A percentile compares a stretch with the other conserved stretches of the same genome.
Conservation (phyloP, 129 eudicot genomes). For the Gnaphalium uliginosum region DNA sequence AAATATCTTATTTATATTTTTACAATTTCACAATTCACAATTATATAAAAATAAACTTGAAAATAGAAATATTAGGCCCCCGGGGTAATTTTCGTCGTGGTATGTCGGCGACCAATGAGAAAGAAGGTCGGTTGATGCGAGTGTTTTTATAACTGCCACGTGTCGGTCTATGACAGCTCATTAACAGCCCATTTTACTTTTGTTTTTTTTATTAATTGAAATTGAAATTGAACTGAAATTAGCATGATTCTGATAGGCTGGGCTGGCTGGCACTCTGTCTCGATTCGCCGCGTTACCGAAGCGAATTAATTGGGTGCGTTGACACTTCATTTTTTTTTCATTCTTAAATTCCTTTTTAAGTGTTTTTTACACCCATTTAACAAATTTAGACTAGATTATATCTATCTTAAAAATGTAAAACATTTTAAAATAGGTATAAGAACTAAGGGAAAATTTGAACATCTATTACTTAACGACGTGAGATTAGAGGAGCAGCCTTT, state of each 20-base stretch:
- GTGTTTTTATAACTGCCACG: slow-evolving; percentile 13
- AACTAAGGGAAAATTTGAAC: no score
- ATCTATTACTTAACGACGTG: no score
- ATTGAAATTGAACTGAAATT: neutral
- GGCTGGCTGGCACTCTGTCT: slow-evolving; percentile 30
- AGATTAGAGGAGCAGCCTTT: no score
- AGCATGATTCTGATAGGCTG: slow-evolving; percentile 19
- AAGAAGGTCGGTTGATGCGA: slow-evolving; percentile 32
- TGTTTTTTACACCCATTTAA: neutral
- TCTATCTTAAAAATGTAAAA: no score
- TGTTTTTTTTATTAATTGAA: neutral
- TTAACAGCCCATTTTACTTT: slow-evolving; percentile 9
- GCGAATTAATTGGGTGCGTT: slow-evolving; percentile 18
- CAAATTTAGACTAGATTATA: no score
- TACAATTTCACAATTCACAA: no score
- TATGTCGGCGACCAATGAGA: slow-evolving; percentile 36
- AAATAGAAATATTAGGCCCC: neutral
- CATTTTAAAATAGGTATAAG: no score
- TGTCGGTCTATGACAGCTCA: slow-evolving; percentile 33
- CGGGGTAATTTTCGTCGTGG: slow-evolving; percentile 2
- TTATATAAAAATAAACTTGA: no score
- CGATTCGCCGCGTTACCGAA: slow-evolving; percentile 35
- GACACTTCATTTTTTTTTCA: slow-evolving; percentile 7
- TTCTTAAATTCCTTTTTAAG: neutral
- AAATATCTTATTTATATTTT: no score